Evolutionary conservation across 768 basidiomycete species (phyloP), one percentile per base, ranked within the genome.

Genomic region (Lentinus brumalis): DNA sequence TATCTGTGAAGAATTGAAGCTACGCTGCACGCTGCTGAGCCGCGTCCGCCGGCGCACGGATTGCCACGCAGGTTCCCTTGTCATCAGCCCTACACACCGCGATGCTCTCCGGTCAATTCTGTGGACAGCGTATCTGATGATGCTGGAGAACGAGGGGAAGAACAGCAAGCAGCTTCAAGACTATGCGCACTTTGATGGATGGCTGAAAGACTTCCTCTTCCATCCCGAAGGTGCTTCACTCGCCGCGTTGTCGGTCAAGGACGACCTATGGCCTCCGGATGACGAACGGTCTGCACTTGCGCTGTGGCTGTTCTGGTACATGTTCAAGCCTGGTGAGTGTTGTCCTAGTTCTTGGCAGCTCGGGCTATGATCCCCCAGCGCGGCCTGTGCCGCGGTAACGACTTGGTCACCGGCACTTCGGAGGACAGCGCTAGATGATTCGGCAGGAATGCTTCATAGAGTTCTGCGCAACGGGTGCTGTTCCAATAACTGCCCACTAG

Each of bases 241-340:
- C 40, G 82, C 84, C 0, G 74, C 74, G 26, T 67, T 71, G 40
- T 71, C 70, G 42, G 75, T 86, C 26, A 69, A 67, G n/a, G 70
- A 65, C 9, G 81, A 82, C 21, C 62, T 69, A 4, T 92, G 91
- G 89, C 87, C 87, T 86, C 86, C 86, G 0, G 81, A 84, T 51
- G 77, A 81, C 56, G 77, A 78, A 61, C 75, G 78, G 18, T 82
- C 79, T 47, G 77, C 86, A 3, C 70, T 91, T 49, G 88, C 85
- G 3, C 87, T 91, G 83, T 93, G 89, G 91, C 68, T 92, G 16
- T 83, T 89, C 66, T 93, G 90, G 89, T 84, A 89, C 64, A 73
- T 92, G 40, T 70, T 91, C 15, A 78, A 76, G 26, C 81, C 83
- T 60, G 82, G 90, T 88, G 63, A 65, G 86, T 74, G 32, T 30